Conservation (phyloP, 2,329 filamentous ascomycete genomes). For the Exophiala mesophila region DNA sequence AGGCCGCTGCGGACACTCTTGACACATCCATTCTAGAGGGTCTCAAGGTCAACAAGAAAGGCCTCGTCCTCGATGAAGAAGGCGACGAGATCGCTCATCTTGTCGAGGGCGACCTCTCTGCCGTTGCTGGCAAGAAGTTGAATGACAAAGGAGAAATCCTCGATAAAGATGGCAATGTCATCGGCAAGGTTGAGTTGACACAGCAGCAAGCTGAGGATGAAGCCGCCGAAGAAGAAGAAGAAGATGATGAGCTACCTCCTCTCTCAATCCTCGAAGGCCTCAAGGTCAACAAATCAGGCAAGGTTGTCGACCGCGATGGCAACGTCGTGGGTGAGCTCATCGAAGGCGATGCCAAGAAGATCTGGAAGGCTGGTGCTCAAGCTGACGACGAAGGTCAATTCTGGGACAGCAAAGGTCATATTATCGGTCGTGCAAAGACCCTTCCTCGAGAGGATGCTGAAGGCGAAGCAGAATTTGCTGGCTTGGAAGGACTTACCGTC, state of each 20-base stretch:
- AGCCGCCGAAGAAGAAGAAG: constrained; percentile 25
- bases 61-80: constrained; percentile 32
- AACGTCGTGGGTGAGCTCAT: constrained; percentile 53
- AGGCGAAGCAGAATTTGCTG: constrained; percentile 40
- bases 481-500: constrained; percentile 44
- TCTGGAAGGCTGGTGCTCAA: constrained; percentile 37
- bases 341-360: constrained; percentile 61
- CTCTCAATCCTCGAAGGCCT: constrained; percentile 37
- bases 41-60: constrained; percentile 43
- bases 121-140: constrained; percentile 32
- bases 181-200: constrained; percentile 40
- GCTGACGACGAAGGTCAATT: constrained; percentile 59
- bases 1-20: constrained; percentile 19
- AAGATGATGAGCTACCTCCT: constrained; percentile 31
- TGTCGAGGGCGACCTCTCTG: constrained; percentile 29
- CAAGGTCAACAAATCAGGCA: constrained; percentile 42
- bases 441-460: constrained; percentile 36
- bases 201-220: constrained; percentile 35
- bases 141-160: constrained; percentile 41
- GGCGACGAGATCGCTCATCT: constrained; percentile 32
- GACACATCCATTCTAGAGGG: constrained; percentile 30
- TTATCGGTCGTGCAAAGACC: constrained; percentile 56
- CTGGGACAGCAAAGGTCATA: constrained; percentile 58
- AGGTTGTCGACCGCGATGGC: constrained; percentile 40
- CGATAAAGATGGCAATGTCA: constrained; percentile 45